A percentile compares a stretch with the other conserved stretches of the same genome.
Conservation (phyloP, 129 eudicot species). For the Kitagawia praeruptora region DNA sequence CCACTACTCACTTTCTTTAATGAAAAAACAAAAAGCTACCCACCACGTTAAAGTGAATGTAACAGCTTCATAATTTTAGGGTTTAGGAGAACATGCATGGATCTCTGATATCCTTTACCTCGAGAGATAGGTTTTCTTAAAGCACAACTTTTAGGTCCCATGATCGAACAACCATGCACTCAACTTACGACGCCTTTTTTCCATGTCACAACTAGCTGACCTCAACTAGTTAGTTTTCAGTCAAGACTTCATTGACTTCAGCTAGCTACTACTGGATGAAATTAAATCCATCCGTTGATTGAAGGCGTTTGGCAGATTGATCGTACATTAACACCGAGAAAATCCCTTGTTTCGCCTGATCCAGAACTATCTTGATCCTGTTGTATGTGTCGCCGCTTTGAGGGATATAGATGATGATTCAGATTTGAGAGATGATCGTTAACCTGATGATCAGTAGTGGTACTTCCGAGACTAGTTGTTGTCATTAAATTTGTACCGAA, state of each 20-base stretch:
- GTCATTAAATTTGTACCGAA: conserved; percentile 31
- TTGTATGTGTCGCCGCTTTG: conserved; percentile 49
- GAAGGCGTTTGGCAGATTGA: conserved; percentile 62
- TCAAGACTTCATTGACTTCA: neutral
- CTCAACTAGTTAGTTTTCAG: neutral
- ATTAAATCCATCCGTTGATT: conserved; percentile 70
- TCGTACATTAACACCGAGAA: conserved; percentile 78
- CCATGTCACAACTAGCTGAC: conserved; percentile 13
- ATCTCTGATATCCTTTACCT: conserved; percentile 15
- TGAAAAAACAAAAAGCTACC: conserved; percentile 27
- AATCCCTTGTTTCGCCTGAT: conserved; percentile 87
- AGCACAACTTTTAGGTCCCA: conserved; percentile 26
- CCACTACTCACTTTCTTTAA: conserved; percentile 47
- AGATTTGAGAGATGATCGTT: conserved; percentile 28
- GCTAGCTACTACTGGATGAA: neutral
- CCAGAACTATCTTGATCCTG: conserved; percentile 31
- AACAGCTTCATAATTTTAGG: conserved; percentile 23
- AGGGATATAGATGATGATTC: conserved; percentile 41
- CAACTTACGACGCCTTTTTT: conserved; percentile 22
- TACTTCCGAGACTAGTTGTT: conserved; percentile 22
- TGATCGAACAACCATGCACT: conserved; percentile 21
- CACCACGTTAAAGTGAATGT: conserved; percentile 25
- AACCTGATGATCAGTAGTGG: conserved; percentile 21
- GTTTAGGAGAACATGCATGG: conserved; percentile 63
- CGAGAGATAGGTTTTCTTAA: conserved; percentile 2